Conservation (phyloP, 1,139 yeast species). For the Ogataea hybrid region DNA sequence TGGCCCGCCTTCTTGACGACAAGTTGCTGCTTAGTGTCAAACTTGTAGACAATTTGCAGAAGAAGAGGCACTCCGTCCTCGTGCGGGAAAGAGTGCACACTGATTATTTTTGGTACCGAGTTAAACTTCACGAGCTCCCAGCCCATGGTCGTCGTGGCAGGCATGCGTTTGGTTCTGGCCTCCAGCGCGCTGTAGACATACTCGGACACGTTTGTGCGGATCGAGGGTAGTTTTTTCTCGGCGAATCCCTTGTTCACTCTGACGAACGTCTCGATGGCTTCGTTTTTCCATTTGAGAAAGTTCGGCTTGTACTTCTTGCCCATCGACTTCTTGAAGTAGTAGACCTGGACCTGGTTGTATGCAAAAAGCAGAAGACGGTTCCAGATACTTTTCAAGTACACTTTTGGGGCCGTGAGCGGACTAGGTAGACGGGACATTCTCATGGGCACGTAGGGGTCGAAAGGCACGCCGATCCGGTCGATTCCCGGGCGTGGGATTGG, state of each 20-base stretch:
- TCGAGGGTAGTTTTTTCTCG: constrained; percentile 40
- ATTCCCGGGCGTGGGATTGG: constrained; percentile 30
- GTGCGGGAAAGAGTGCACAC: constrained; percentile 63
- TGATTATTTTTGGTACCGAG: constrained; percentile 66
- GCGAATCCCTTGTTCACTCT: constrained; percentile 71
- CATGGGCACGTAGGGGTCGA: constrained; percentile 50
- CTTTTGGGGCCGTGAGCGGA: constrained; percentile 38
- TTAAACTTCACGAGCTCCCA: constrained; percentile 80
- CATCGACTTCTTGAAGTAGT: constrained; percentile 60
- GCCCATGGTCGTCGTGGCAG: constrained; percentile 54
- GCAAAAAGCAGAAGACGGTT: constrained; percentile 55
- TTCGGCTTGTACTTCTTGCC: constrained; percentile 54
- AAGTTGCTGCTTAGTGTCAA: constrained; percentile 71
- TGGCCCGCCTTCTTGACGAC: no score
- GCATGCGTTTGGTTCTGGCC: constrained; percentile 52
- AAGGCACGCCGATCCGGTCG: constrained; percentile 42
- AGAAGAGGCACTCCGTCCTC: constrained; percentile 51
- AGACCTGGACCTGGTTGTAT: constrained; percentile 63
- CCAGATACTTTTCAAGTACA: constrained; percentile 39
- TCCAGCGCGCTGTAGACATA: constrained; percentile 63
- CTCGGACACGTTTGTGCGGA: constrained; percentile 47
- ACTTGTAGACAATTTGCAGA: constrained; percentile 74
- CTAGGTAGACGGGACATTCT: constrained; percentile 44
- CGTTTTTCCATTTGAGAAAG: constrained; percentile 70
- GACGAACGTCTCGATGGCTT: constrained; percentile 64